Evolutionary conservation across 2,329 filamentous ascomycete genomes (phyloP), one percentile per base, ranked within the genome.

Genomic region (Elsinoe perseae): DNA sequence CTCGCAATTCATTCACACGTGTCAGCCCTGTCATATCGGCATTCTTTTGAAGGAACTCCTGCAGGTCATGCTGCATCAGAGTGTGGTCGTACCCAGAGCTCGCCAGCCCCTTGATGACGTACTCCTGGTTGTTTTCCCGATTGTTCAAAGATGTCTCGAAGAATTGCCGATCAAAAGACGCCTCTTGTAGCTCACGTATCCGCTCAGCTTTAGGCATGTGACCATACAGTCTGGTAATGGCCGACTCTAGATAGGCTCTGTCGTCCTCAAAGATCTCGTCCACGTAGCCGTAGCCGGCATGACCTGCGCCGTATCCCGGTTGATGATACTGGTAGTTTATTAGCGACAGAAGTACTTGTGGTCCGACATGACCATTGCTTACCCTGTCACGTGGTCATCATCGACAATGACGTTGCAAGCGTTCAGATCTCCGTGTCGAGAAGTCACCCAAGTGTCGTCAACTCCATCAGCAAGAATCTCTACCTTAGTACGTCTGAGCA

Each of bases 201-300:
- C 16, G n/a, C 16, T 2, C n/a, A 14, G 46, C 46, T 8, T 6
- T 20, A 16, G 8, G 18, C 3, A 18, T 5, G 2, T 36, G 9
- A 7, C 28, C 28, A 18, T 52, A n/a, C 5, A 52, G 18, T 16
- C 5, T 10, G 20, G 18, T 30, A 12, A 57, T 38, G n/a, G 48
- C 30, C n/a, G 7, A 7, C 32, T 48, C 55, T 10, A 59, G 30
- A 50, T 59, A 57, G 9, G 9, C 48, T 16, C 57, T 38, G 27
- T 59, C 50, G 16, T 59, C 27, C 28, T 40, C 57, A 28, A 59
- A 57, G 28, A 20, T 43, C 48, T 57, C 50, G 32, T 50, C 40
- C 27, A 14, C 4, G 56, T 55, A 14, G 50, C 50, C 36, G 48
- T 36, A 27, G 56, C 48, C 18, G 57, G 55, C 2, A 57, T 55